Evolutionary conservation across 768 basidiomycete species (phyloP), one percentile per base, ranked within the genome.

Genomic region (Suillus clintonianus): DNA sequence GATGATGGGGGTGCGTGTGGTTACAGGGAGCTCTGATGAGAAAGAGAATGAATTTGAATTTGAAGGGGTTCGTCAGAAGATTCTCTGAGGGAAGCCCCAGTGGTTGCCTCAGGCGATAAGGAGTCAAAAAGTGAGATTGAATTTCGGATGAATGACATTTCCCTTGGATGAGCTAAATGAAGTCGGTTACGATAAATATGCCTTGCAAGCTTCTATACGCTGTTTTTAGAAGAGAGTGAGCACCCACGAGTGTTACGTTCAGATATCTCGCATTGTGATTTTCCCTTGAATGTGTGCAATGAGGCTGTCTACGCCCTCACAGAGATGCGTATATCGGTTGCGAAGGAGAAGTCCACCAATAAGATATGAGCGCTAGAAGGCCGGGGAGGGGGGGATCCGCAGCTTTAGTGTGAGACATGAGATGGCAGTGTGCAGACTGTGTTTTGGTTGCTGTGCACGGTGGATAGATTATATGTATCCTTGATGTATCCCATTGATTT

Each of bases 231-330:
- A 61, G 60, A 53, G n/a, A 22, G 36, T 27, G 61, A 30, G n/a
- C 54, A 59, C 56, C 60, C 64, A 67, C 57, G 64, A 42, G 45
- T n/a, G 51, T 53, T 51, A 51, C 50, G 50, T 34, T 34, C 8
- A 8, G 42, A 5, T 48, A 24, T 24, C 47, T n/a, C 47, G 47
- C 22, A 48, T 45, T 10, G 37, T 37, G 11, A 37, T 37, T 37
- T 37, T 37, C 37, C 37, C 9, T 37, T 34, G 34, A 6, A 6
- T 34, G 34, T 27, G 34, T 39, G 39, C 51, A 53, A 53, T 53
- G 51, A 32, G 50, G 50, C 50, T 30, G 14, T 50, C 47, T 48
- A 27, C 47, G 47, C 47, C 48, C 45, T 47, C 43, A 43, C 19
- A 43, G n/a, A 43, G 22, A 2, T 2, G 27, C 27, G 43, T 8